phyloP scores from a whole-genome alignment of 139 green algal species.

The Zygnema circumcarinatum region DNA sequence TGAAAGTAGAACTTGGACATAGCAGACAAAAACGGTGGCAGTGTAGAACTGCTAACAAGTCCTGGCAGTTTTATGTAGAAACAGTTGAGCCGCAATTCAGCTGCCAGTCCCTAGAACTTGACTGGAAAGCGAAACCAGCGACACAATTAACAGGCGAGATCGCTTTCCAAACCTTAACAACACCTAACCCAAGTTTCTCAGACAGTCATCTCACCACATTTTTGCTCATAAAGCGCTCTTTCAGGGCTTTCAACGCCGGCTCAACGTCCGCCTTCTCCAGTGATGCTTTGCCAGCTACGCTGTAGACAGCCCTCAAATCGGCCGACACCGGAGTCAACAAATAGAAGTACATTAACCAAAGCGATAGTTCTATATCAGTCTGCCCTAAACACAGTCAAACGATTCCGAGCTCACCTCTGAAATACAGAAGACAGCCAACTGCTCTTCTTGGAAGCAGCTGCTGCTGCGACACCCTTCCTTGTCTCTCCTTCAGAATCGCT shows the following conservation, averaged over 20 bases:
- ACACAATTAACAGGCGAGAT: too few species aligned
- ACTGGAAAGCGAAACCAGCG: too few species aligned
- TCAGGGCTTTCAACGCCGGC: conserved; percentile 85
- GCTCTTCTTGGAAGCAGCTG: not conserved
- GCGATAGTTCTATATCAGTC: not conserved
- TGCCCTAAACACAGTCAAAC: not conserved
- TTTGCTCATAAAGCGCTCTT: conserved; percentile 92
- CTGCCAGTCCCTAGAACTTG: too few species aligned
- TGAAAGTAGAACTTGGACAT: not conserved
- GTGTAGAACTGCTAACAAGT: too few species aligned
- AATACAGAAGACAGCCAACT: conserved; percentile 59
- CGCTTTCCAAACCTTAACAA: too few species aligned
- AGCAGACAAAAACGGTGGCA: not conserved
- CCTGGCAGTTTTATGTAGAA: too few species aligned
- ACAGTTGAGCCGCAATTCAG: too few species aligned
- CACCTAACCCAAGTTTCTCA: too few species aligned
- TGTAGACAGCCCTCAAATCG: conserved; percentile 29
- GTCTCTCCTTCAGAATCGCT: not conserved
- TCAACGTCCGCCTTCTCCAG: conserved; percentile 84
- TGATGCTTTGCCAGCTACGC: conserved; percentile 72
- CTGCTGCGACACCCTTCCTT: not conserved
- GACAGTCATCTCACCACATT: conserved; percentile 82
- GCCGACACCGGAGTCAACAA: not conserved
- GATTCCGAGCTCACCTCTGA: conserved; percentile 29
- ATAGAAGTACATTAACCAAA: not conserved